Base-by-base conservation (phyloP, 1,284 basidiomycete genomes). In the Puccinia horiana region DNA sequence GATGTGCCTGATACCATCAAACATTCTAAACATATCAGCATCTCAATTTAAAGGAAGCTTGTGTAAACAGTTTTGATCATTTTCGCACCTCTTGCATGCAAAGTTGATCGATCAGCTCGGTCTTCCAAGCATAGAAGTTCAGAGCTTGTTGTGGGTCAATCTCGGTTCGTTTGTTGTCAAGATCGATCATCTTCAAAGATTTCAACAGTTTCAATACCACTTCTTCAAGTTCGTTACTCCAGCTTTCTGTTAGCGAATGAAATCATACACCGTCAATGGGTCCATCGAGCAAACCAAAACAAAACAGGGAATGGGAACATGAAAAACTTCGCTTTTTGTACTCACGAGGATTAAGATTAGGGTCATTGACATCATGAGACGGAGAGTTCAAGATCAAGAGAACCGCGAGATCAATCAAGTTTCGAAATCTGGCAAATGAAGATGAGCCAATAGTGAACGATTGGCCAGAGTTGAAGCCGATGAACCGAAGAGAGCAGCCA, bases 41-140 rank as follows among this genome's bases (percentile, higher is more conserved):
- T 61, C 29, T 61, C 29, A 61, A 29, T 35, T 35, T 61, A 35
- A 61, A 61, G 11, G 3, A 35, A 26, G 29, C n/a, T n/a, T n/a
- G n/a, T n/a, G n/a, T n/a, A 61, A 29, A 35, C 29, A 29, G 32
- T 26, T 14, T 47, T 47, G 44, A 16, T 47, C 44, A 47, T 47
- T 47, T 47, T 23, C 49, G 35, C 40, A 75, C 73, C 9, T 58
- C 54, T 23, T 58, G 32, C 12, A 37, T 75, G 54, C 73, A 75
- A 58, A 75, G 32, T 42, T 75, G 73, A 56, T 75, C 73, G n/a
- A 75, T 58, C 29, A 75, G 44, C 6, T 44, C 56, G 14, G 54
- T 75, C 23, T 75, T 75, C 73, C 73, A 75, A 75, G 23, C 9
- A n/a, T 58, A 75, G n/a, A 75, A 61, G 23, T 58, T 58, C 6